Conservation (phyloP, 2,329 filamentous ascomycete genomes). For the Alternaria panax region DNA sequence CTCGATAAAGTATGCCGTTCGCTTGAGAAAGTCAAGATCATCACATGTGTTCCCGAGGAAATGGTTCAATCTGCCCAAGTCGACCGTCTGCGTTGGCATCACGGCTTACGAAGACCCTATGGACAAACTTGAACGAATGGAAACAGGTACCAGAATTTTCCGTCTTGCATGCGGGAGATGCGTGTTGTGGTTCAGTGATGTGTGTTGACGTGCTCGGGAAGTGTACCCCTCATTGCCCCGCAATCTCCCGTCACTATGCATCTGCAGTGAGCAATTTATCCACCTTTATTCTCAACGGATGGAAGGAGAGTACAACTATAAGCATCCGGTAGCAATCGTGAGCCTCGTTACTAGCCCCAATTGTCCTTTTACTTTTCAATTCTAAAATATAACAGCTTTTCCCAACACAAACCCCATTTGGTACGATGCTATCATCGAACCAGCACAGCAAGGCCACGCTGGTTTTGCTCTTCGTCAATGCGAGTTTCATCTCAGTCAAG, state of each 20-base stretch:
- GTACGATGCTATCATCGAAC: conserved; percentile 24
- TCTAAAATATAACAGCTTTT: neutral
- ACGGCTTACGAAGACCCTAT: neutral
- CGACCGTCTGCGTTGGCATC: neutral
- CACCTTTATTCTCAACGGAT: conserved; percentile 1
- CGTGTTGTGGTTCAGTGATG: neutral
- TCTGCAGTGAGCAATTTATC: conserved; percentile 12
- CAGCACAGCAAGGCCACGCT: conserved; percentile 10
- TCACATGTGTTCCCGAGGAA: neutral
- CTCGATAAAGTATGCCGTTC: neutral
- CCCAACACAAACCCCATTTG: conserved; percentile 1
- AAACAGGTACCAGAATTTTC: neutral
- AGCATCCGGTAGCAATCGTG: neutral
- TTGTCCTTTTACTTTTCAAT: neutral
- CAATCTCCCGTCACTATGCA: conserved; percentile 16
- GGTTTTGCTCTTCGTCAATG: conserved; percentile 7
- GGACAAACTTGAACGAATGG: neutral
- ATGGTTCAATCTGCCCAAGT: neutral
- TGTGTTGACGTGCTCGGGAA: conserved; percentile 3
- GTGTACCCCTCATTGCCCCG: conserved; percentile 25
- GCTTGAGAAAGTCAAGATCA: neutral
- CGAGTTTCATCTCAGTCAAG: conserved; percentile 18
- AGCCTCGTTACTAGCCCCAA: neutral
- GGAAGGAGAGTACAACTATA: neutral
- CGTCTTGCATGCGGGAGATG: neutral